Evolutionary conservation across 2,329 filamentous ascomycete genomes (phyloP).

Genomic region (Chaetothyriales sp.): DNA sequence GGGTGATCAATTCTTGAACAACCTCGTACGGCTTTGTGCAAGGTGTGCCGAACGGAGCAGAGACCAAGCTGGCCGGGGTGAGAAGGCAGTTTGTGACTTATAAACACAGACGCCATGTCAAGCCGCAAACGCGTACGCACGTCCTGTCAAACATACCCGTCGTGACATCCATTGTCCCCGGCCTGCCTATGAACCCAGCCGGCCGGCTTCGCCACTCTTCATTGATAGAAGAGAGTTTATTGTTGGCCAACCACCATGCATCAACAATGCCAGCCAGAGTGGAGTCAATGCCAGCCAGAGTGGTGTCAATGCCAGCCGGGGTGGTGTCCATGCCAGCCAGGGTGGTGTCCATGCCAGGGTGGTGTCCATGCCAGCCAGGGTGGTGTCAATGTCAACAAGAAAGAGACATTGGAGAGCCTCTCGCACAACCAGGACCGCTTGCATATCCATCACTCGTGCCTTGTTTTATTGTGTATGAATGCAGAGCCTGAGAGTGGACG

Average conservation of each 20-base stretch:
- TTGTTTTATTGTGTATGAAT: background rate
- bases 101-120: background rate
- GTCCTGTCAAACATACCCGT: background rate
- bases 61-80: background rate
- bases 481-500: no score
- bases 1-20: background rate
- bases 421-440: no score
- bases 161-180: background rate
- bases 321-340: no score
- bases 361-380: background rate
- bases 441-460: background rate
- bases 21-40: background rate
- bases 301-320: background rate
- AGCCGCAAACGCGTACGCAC: no score
- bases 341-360: no score
- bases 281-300: no score
- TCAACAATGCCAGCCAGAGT: background rate
- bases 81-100: background rate
- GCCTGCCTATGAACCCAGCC: background rate
- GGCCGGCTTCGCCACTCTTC: background rate
- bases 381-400: background rate
- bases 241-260: background rate
- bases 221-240: background rate
- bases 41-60: background rate
- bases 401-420: background rate